Percentiles rank a stretch among this genome's conserved stretches.
phyloP scores from a whole-genome alignment of 2,329 filamentous ascomycete species.

The Venturia effusa region DNA sequence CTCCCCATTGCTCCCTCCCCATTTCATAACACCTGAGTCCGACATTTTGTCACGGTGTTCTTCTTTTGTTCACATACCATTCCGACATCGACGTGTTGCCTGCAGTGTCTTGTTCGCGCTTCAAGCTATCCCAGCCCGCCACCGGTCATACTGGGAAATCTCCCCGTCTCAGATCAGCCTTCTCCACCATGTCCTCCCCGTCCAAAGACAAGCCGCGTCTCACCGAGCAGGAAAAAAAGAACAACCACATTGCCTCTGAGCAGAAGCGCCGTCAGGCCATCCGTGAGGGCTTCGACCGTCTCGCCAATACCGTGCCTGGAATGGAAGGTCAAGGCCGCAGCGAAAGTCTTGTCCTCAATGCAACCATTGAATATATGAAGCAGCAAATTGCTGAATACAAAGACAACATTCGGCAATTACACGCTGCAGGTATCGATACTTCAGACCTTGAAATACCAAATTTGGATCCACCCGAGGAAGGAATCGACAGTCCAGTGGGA shows the following conservation, averaged over 20 bases:
- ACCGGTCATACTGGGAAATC: neutral
- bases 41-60: too few species aligned
- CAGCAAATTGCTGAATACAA: slow-evolving; percentile 28
- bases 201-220: slow-evolving; percentile 48
- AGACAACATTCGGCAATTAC: slow-evolving; percentile 10
- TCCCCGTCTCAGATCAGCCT: neutral
- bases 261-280: slow-evolving; percentile 63
- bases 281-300: slow-evolving; percentile 69
- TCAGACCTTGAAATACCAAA: slow-evolving; percentile 10
- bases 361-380: slow-evolving; percentile 33
- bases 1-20: neutral
- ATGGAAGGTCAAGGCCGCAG: slow-evolving; percentile 74
- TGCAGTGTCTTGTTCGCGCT: neutral
- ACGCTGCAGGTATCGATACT: slow-evolving; percentile 9
- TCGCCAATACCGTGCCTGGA: slow-evolving; percentile 71
- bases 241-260: slow-evolving; percentile 61
- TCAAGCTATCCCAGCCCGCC: neutral
- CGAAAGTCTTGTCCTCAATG: slow-evolving; percentile 70
- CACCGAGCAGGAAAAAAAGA: slow-evolving; percentile 60
- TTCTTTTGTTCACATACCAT: neutral
- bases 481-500: neutral
- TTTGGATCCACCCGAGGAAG: slow-evolving; percentile 8
- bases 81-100: neutral
- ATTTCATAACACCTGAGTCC: neutral
- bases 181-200: slow-evolving; percentile 10